A percentile compares a stretch with the other conserved stretches of the same genome.
These are phyloP conservation scores for Leersia perrieri DNA, from an alignment of 176 grass and related monocot species.

Conservation along the genomic window DNA sequence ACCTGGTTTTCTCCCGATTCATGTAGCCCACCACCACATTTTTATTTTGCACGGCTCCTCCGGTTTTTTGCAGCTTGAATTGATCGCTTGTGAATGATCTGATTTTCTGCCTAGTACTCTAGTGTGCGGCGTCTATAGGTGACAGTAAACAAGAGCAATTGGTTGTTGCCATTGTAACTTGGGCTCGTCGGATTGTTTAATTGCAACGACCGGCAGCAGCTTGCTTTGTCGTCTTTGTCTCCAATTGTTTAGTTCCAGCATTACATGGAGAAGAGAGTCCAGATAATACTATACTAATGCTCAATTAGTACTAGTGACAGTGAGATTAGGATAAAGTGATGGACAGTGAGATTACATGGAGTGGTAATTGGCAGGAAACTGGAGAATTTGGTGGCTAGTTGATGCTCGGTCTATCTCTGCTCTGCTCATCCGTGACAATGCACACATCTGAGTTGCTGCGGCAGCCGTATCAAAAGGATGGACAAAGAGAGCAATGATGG, in stretches of 20 bases:
- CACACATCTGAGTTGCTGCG: not conserved
- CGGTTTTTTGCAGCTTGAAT: too few species aligned
- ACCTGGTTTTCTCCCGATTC: not conserved
- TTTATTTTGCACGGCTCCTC: too few species aligned
- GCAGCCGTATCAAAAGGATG: not conserved
- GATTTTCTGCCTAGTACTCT: too few species aligned
- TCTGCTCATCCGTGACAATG: not conserved
- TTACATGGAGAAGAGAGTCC: not conserved
- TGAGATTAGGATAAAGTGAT: not conserved
- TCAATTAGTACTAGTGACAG: not conserved
- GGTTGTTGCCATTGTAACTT: slow-evolving; percentile 13
- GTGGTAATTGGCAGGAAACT: not conserved
- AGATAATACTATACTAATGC: not conserved
- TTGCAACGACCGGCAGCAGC: not conserved
- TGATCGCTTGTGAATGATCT: too few species aligned
- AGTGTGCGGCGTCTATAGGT: not conserved
- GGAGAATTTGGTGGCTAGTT: not conserved
- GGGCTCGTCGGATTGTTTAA: slow-evolving; percentile 22
- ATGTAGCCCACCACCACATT: not conserved
- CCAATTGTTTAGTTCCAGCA: not conserved
- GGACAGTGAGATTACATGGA: too few species aligned
- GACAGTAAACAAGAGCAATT: not conserved
- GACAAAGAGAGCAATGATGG: not conserved
- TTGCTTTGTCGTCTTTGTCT: not conserved
- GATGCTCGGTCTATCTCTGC: not conserved